Conservation (phyloP, 179 eudicot genomes). For the Vitellaria paradoxa region DNA sequence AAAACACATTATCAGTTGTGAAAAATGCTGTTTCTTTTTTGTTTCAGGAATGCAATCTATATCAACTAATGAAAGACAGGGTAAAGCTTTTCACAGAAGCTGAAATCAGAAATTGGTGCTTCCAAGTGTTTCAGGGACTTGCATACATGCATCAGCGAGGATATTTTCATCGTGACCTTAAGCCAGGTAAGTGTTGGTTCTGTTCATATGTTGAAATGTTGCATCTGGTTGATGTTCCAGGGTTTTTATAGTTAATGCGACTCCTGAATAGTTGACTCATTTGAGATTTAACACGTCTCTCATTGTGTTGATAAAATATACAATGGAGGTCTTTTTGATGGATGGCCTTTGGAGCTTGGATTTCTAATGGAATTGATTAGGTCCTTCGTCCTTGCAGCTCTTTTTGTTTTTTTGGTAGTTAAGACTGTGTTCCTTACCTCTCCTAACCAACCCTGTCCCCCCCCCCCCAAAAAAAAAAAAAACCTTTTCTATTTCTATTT, state of each 20-base stretch:
- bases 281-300: background rate
- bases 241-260: background rate
- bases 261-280: background rate
- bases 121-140: constrained; percentile 97
- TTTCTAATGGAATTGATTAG: no score
- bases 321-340: no score
- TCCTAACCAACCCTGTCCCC: no score
- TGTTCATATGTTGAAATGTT: background rate
- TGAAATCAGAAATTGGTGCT: constrained; percentile 71
- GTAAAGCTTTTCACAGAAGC: constrained; percentile 41
- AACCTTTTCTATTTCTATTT: no score
- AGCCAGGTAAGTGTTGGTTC: constrained; percentile 60
- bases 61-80: constrained; percentile 47
- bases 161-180: constrained; percentile 94
- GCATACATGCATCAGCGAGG: constrained; percentile 95
- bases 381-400: no score
- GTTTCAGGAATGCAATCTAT: constrained; percentile 48
- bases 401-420: no score
- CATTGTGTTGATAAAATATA: background rate
- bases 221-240: constrained; percentile 4
- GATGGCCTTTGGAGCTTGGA: no score
- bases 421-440: no score
- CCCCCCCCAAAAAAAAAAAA: no score
- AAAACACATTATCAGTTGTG: background rate
- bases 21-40: constrained; percentile 9